A percentile compares a stretch with the other conserved stretches of the same genome.
Evolutionary conservation across 106 monocot genomes (phyloP).

Genomic region (Ottelia alismoides): DNA sequence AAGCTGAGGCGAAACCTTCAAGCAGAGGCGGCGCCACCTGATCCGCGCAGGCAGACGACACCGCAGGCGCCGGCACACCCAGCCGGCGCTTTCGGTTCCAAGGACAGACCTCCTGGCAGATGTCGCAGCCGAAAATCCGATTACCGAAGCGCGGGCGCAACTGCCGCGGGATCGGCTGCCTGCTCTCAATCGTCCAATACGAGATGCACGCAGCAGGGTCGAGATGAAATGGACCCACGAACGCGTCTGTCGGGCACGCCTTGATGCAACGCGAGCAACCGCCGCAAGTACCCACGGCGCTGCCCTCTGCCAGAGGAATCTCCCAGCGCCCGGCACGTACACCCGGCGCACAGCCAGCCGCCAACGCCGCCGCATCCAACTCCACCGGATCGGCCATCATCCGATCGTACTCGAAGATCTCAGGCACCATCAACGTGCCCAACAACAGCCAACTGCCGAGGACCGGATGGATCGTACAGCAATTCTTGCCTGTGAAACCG

Average conservation of each 20-base stretch:
- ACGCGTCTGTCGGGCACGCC: background rate
- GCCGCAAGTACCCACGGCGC: too few relatives aligned
- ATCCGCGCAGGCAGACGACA: too few relatives aligned
- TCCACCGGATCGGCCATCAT: background rate
- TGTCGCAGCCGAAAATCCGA: too few relatives aligned
- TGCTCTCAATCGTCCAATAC: background rate
- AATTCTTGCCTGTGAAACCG: background rate
- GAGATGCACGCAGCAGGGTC: background rate
- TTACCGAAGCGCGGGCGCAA: background rate
- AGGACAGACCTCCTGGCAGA: too few relatives aligned
- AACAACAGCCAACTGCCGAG: background rate
- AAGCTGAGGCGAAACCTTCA: too few relatives aligned
- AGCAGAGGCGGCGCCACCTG: too few relatives aligned
- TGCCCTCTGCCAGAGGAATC: too few relatives aligned
- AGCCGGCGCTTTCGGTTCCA: too few relatives aligned
- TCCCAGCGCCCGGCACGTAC: too few relatives aligned
- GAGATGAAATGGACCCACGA: background rate
- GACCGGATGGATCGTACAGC: background rate
- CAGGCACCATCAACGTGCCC: background rate
- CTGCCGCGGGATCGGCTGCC: background rate
- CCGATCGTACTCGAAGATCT: background rate
- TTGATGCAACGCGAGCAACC: background rate
- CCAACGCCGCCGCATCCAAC: too few relatives aligned
- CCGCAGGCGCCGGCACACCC: too few relatives aligned
- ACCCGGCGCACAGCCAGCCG: too few relatives aligned